Base-by-base conservation (phyloP, 2,329 filamentous ascomycete genomes). In the Dothiorella sarmentorum region DNA sequence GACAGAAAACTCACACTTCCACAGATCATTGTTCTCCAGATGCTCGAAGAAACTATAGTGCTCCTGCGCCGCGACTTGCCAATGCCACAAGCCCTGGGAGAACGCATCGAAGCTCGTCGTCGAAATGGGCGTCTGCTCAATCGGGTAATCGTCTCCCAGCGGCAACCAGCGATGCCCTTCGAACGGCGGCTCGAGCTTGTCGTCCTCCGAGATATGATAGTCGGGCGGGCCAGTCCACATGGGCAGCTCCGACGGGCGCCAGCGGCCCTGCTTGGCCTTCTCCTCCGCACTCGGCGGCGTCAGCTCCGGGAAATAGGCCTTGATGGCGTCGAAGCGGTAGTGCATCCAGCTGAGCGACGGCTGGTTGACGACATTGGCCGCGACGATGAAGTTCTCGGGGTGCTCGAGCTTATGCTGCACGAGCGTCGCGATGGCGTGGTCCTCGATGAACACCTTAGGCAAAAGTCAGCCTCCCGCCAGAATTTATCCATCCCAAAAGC, bases 351-450 rank as follows among this genome's bases (percentile, higher is more conserved):
- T 76, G 29, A 83, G 77, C 10, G 80, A 73, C 13, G 80, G 81
- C 49, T 82, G 79, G 61, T 85, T 85, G 62, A 84, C 71, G 20
- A 85, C 73, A 61, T 85, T 84, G 51, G 81, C 81, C 2, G 80
- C 81, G 13, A 84, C 78, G 44, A 79, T 70, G 61, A 77, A 77
- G 24, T 76, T 76, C 37, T 82, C 75, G 7, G 81, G 79, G 29
- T 83, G 75, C 3, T 77, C 72, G 49, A 81, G 67, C 61, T 79
- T 80, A 18, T 79, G 81, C 61, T 80, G 78, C 26, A 83, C 75
- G 6, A 85, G 73, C 3, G 80, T 78, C 2, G 80, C 76, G 49
- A 85, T 81, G 22, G 78, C 73, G 56, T 73, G 69, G 47, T 77
- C 73, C 58, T 76, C 73, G 11, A 78, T 63, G 58, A 71, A 78